Base-by-base conservation (phyloP, 1,284 basidiomycete species). In the Heterobasidion occidentale region DNA sequence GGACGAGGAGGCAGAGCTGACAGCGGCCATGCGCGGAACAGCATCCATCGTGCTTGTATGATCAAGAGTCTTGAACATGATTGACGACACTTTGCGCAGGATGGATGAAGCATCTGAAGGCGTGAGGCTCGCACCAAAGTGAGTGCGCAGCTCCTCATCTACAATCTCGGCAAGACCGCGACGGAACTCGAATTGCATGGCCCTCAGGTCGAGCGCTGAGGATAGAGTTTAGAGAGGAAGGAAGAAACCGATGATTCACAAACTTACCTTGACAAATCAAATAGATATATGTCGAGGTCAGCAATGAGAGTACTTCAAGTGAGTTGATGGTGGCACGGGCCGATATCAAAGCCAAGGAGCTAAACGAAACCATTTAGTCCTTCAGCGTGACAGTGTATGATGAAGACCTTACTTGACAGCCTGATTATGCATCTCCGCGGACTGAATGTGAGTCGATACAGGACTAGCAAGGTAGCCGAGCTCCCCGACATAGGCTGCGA, bases 381-480 rank as follows among this genome's bases (percentile, higher is more conserved):
- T 12, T 15, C 4, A 15, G 7, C 52, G 27, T 56, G 27, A 42
- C 27, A 15, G 27, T 27, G 4, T 27, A 27, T 27, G 9, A 55
- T 58, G 34, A 49, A 47, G 51, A n/a, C 56, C 85, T 62, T 61
- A 89, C 86, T 91, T 92, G 65, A 92, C 78, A 46, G 89, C 86
- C 68, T 92, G 91, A 65, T 93, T 94, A 64, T 92, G 88, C 86
- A 92, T 90, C 71, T 92, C 90, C 0, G 90, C 90, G 3, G 85
- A 87, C 64, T 93, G 89, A 35, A 92, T 83, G 65, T 91, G 90
- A 3, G 91, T 92, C 9, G 87, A 88, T 1, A 94, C 91, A 0
- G 92, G 91, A 66, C 82, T 86, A 3, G 91, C 91, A 17, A 93
- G 80, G 68, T 81, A 86, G 17, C 90, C 91, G 35, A 94, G 78